These are phyloP conservation scores for Lachancea waltii DNA, from an alignment of 805 yeast genomes.

Conservation along the genomic window DNA sequence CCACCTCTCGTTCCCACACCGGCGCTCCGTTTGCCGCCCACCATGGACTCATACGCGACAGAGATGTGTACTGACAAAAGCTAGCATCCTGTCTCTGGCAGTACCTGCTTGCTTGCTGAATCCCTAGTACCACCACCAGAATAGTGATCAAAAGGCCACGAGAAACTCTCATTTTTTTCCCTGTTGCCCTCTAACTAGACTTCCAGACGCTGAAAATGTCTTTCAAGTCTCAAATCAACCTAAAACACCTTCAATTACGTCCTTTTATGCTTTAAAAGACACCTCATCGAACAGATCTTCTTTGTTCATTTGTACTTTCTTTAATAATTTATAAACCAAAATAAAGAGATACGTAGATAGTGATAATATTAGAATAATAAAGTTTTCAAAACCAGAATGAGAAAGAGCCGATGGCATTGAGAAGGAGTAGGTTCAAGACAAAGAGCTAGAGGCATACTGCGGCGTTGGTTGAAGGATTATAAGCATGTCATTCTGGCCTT, in stretches of 20 bases:
- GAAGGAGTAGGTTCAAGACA: too few relatives aligned
- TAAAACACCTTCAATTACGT: too few relatives aligned
- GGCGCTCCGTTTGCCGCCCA: constrained; percentile 5
- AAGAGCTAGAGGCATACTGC: not conserved
- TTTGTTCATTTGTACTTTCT: too few relatives aligned
- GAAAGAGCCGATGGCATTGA: too few relatives aligned
- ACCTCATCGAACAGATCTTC: too few relatives aligned
- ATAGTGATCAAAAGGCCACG: not conserved
- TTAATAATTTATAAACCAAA: too few relatives aligned
- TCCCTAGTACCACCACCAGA: not conserved
- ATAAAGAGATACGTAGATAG: too few relatives aligned
- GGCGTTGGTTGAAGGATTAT: not conserved
- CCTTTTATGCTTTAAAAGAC: too few relatives aligned
- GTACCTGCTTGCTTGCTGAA: not conserved
- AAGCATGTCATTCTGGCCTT: constrained; percentile 41
- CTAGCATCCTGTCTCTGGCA: not conserved
- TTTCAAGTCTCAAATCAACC: too few relatives aligned
- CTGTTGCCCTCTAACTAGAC: too few relatives aligned
- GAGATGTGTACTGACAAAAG: not conserved
- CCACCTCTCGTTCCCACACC: not conserved
- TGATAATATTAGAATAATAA: too few relatives aligned
- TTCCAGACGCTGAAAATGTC: too few relatives aligned
- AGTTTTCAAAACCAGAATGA: not conserved
- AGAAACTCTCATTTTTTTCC: not conserved
- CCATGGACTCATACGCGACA: constrained; percentile 4